Evolutionary conservation across 83 land plant genomes (phyloP).

Genomic region (Picea mariana): DNA sequence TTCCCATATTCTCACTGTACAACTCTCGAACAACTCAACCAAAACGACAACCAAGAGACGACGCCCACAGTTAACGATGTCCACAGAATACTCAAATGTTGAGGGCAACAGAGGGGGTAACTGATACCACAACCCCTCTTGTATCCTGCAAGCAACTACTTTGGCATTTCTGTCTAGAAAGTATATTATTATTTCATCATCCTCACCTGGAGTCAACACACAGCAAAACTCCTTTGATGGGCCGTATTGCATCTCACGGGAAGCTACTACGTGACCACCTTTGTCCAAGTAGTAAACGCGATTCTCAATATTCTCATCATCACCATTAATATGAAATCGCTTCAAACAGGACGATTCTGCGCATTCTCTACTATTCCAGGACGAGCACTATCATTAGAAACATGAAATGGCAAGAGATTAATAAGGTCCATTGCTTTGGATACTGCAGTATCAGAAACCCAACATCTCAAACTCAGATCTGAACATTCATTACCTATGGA

Average conservation of each 20-base stretch:
- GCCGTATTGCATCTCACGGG: constrained; percentile 37
- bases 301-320: constrained; percentile 16
- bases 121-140: constrained; percentile 12
- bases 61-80: constrained; percentile 36
- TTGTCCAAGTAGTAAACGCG: constrained; percentile 42
- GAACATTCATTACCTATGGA: too few relatives aligned
- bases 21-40: constrained; percentile 39
- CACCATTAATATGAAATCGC: too few relatives aligned
- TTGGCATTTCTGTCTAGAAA: constrained; percentile 41
- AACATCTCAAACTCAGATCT: too few relatives aligned
- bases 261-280: constrained; percentile 39
- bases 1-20: constrained; percentile 47
- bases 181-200: constrained; percentile 27
- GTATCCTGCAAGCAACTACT: constrained; percentile 35
- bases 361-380: constrained; percentile 12
- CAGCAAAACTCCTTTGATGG: constrained; percentile 54
- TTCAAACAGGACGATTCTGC: background rate
- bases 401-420: too few relatives aligned
- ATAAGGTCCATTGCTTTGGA: too few relatives aligned
- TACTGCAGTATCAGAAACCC: too few relatives aligned
- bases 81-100: constrained; percentile 43
- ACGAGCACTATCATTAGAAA: too few relatives aligned
- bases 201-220: constrained; percentile 25
- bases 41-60: constrained; percentile 38
- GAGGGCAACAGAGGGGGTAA: constrained; percentile 42